Evolutionary conservation across 768 basidiomycete genomes (phyloP).

Genomic region (Tricholoma sp.): DNA sequence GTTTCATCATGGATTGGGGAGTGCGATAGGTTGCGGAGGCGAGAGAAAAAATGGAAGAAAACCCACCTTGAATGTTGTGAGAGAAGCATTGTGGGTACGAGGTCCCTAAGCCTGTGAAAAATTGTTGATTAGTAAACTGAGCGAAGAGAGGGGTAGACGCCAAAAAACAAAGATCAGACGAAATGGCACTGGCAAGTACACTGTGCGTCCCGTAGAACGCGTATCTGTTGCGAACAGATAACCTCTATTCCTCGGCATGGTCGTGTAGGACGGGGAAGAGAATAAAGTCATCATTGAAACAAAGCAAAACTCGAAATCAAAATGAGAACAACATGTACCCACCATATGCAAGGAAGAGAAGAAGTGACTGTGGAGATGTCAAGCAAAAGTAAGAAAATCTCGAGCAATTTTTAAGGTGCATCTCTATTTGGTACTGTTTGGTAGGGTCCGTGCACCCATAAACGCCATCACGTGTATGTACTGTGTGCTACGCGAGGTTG

Average conservation of each 20-base stretch:
- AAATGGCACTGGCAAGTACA: slow-evolving; percentile 90
- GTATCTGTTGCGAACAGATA: slow-evolving; percentile 74
- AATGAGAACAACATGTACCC: not conserved
- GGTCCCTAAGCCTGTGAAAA: not conserved
- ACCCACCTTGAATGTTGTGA: slow-evolving; percentile 17
- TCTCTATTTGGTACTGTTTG: not conserved
- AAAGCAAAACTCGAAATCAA: not conserved
- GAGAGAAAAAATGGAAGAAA: not conserved
- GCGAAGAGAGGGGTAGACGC: not conserved
- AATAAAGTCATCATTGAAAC: slow-evolving; percentile 58
- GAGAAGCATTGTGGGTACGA: not conserved
- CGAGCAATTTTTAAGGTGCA: not conserved
- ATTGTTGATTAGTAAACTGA: not conserved
- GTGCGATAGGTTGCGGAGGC: slow-evolving; percentile 10
- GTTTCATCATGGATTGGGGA: slow-evolving; percentile 41
- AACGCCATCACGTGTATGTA: not conserved
- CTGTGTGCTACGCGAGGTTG: no score
- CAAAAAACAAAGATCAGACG: slow-evolving; percentile 56
- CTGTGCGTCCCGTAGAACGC: slow-evolving; percentile 56
- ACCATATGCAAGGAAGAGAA: not conserved
- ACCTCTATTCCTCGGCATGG: slow-evolving; percentile 80
- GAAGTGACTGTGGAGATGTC: not conserved
- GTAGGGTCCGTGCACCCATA: not conserved
- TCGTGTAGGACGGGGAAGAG: slow-evolving; percentile 92
- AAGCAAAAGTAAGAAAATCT: no score